phyloP scores from a whole-genome alignment of 1,284 basidiomycete species.

The Ceratobasidium sp. region DNA sequence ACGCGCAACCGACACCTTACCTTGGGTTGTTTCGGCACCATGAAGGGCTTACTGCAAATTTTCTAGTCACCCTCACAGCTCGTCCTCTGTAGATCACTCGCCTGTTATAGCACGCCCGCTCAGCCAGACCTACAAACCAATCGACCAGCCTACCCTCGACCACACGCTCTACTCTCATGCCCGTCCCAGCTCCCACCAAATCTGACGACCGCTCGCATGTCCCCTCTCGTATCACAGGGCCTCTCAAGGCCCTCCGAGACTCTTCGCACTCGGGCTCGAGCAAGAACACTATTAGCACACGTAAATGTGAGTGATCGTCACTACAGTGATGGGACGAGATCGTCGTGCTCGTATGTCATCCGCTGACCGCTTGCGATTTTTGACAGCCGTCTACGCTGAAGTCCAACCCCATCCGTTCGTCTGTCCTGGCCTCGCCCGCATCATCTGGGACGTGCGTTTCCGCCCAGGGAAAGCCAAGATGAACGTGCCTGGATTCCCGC shows the following conservation, averaged over 20 bases:
- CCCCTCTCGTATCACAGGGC: slow-evolving; percentile 6
- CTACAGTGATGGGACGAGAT: background rate
- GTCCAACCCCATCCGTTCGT: slow-evolving; percentile 38
- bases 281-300: slow-evolving; percentile 25
- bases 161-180: slow-evolving; percentile 4
- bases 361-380: background rate
- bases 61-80: background rate
- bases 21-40: too few species aligned
- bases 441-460: slow-evolving; percentile 41
- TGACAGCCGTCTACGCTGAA: slow-evolving; percentile 35
- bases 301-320: slow-evolving; percentile 27
- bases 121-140: too few species aligned
- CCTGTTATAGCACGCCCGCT: background rate
- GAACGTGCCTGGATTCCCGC: slow-evolving; percentile 21
- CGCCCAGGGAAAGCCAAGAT: slow-evolving; percentile 40
- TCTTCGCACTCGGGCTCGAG: slow-evolving; percentile 31
- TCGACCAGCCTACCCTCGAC: background rate
- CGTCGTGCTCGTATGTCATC: background rate
- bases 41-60: too few species aligned
- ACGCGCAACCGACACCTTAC: too few species aligned
- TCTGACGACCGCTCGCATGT: slow-evolving; percentile 3
- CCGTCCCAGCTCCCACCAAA: slow-evolving; percentile 21
- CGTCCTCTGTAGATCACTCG: slow-evolving; percentile 30
- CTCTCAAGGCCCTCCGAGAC: slow-evolving; percentile 14
- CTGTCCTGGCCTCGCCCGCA: slow-evolving; percentile 17